These are phyloP conservation scores for Sarocladium brachiariae DNA, from an alignment of 2,329 filamentous ascomycete species.

Conservation along the genomic window DNA sequence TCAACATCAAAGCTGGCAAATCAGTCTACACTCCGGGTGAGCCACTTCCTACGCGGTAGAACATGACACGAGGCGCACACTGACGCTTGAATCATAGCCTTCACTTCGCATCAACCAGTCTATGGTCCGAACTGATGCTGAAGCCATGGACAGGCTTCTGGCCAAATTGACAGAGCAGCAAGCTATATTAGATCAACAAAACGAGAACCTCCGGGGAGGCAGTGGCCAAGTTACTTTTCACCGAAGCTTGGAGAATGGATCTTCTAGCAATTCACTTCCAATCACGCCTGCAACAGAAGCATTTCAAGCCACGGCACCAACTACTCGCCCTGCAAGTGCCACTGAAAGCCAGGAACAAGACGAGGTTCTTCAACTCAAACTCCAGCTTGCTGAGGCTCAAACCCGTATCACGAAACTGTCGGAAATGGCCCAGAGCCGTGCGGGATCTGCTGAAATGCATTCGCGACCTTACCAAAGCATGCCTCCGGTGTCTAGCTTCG, in stretches of 20 bases:
- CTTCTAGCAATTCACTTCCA: conserved; percentile 52
- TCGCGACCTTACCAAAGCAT: neutral
- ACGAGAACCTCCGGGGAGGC: conserved; percentile 40
- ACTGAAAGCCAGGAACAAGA: conserved; percentile 33
- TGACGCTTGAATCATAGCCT: neutral
- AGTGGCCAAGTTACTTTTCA: conserved; percentile 31
- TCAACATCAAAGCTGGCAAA: conserved; percentile 41
- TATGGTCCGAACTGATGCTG: conserved; percentile 30
- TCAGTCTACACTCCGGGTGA: conserved; percentile 41
- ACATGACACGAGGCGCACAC: conserved; percentile 26
- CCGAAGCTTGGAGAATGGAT: conserved; percentile 37
- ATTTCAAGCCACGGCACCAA: conserved; percentile 39
- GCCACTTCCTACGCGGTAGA: conserved; percentile 17
- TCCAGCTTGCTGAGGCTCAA: conserved; percentile 64
- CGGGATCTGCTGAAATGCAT: neutral
- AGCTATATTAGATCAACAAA: conserved; percentile 50
- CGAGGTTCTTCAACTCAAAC: conserved; percentile 61
- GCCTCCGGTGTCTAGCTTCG: neutral
- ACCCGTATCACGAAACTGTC: conserved; percentile 65
- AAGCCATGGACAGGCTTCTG: conserved; percentile 64
- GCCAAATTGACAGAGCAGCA: conserved; percentile 70
- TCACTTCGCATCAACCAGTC: conserved; percentile 30
- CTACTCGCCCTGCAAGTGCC: conserved; percentile 47
- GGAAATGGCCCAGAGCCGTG: conserved; percentile 58
- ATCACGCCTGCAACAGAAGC: conserved; percentile 55